A percentile compares a stretch with the other conserved stretches of the same genome.
Evolutionary conservation across 2,329 filamentous ascomycete species (phyloP).

Genomic region (Hymenoscyphus linearis): DNA sequence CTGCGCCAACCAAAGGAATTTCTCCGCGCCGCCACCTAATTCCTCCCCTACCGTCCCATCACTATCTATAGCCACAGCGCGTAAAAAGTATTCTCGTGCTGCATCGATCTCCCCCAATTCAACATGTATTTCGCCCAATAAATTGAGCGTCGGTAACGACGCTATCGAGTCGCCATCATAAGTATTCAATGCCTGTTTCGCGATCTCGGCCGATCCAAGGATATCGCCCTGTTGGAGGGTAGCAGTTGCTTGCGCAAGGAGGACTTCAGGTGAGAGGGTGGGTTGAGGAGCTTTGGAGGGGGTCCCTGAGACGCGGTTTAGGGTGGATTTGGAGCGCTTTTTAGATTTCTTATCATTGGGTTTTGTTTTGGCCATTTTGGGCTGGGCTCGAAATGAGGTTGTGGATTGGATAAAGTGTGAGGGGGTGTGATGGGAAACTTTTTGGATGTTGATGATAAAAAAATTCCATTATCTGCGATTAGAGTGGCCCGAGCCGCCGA

Average conservation of each 20-base stretch:
- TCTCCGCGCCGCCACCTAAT: slow-evolving; percentile 79
- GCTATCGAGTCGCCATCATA: slow-evolving; percentile 23
- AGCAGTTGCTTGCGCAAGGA: slow-evolving; percentile 28
- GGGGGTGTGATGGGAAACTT: background rate
- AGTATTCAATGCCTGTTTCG: slow-evolving; percentile 26
- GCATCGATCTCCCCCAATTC: slow-evolving; percentile 62
- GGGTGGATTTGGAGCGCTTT: slow-evolving; percentile 25
- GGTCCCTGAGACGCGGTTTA: slow-evolving; percentile 25
- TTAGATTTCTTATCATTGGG: slow-evolving; percentile 29
- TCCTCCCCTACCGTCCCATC: slow-evolving; percentile 66
- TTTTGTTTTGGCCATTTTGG: slow-evolving; percentile 33
- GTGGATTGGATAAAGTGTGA: background rate
- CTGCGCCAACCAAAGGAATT: slow-evolving; percentile 92
- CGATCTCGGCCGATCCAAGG: slow-evolving; percentile 25
- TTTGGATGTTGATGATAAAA: background rate
- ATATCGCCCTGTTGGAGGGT: slow-evolving; percentile 32
- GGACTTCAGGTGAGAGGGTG: slow-evolving; percentile 19
- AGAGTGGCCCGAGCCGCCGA: background rate
- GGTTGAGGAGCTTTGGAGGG: slow-evolving; percentile 24
- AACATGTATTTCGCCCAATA: slow-evolving; percentile 35
- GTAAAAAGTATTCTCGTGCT: slow-evolving; percentile 66
- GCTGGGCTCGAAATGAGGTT: background rate
- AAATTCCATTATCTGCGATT: background rate
- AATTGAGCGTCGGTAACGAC: slow-evolving; percentile 30
- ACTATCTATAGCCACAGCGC: slow-evolving; percentile 70